A percentile compares a stretch with the other conserved stretches of the same genome.
Conservation (phyloP, 306 rosid species). For the Cucumis melo region DNA sequence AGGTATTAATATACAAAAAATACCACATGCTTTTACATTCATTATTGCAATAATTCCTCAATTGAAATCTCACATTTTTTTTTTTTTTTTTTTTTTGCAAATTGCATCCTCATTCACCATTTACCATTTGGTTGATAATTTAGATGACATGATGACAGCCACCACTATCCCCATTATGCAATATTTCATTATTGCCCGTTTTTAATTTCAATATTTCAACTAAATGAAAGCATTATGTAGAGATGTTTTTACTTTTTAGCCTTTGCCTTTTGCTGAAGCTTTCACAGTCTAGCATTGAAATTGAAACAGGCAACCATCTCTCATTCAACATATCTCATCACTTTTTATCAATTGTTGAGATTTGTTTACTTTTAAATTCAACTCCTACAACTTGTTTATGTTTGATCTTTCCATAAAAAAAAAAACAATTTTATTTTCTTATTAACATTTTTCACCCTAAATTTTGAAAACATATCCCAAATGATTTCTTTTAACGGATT, state of each 20-base stretch:
- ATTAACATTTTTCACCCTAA: no score
- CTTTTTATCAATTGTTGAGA: no score
- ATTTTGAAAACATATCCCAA: no score
- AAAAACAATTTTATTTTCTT: no score
- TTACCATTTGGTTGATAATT: background rate
- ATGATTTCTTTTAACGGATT: no score
- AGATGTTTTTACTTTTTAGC: background rate
- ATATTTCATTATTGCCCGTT: background rate
- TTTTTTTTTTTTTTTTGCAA: background rate
- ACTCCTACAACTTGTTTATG: no score
- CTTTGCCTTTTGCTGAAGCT: background rate
- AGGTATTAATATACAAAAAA: background rate
- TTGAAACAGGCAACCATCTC: background rate
- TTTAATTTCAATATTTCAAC: background rate
- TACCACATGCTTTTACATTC: background rate
- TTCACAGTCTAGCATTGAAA: background rate
- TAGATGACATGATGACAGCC: background rate
- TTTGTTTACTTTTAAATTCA: no score
- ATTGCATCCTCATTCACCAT: background rate
- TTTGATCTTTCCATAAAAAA: no score
- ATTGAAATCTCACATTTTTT: background rate
- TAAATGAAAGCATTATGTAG: background rate
- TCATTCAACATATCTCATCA: background rate
- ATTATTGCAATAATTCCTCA: background rate
- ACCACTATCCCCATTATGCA: background rate